These are phyloP conservation scores for Blastobotrys parvus DNA, from an alignment of 805 yeast species.

Conservation along the genomic window DNA sequence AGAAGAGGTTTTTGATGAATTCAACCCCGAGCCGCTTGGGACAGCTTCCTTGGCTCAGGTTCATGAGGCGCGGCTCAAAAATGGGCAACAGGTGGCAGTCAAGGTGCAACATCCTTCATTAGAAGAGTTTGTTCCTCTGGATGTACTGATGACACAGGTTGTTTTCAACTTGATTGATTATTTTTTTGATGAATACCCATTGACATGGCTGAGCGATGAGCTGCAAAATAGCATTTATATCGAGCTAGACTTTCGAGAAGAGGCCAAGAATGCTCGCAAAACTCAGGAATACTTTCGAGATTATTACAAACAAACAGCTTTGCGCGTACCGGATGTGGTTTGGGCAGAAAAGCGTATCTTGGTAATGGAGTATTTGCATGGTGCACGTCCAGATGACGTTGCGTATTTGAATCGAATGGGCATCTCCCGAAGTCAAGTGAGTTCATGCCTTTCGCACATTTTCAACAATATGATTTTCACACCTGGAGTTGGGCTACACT, in stretches of 20 bases:
- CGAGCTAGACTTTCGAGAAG: slow-evolving; percentile 84
- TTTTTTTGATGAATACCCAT: slow-evolving; percentile 88
- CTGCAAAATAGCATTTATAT: slow-evolving; percentile 75
- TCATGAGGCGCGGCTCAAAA: slow-evolving; percentile 60
- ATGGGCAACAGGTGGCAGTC: slow-evolving; percentile 77
- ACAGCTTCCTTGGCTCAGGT: slow-evolving; percentile 97
- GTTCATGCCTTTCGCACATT: slow-evolving; percentile 78
- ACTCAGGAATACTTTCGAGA: slow-evolving; percentile 60
- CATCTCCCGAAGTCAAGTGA: slow-evolving; percentile 70
- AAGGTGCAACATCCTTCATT: slow-evolving; percentile 90
- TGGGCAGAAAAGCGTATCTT: slow-evolving; percentile 63
- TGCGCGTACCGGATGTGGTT: slow-evolving; percentile 66
- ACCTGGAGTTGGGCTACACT: slow-evolving; percentile 84
- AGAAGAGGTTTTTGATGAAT: slow-evolving; percentile 56
- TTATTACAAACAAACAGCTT: slow-evolving; percentile 55
- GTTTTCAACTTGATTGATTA: slow-evolving; percentile 68
- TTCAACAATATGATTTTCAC: slow-evolving; percentile 95
- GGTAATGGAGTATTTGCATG: slow-evolving; percentile 80
- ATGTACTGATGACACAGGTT: slow-evolving; percentile 64
- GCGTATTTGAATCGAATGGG: slow-evolving; percentile 50
- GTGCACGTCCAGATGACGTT: slow-evolving; percentile 75
- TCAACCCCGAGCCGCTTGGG: slow-evolving; percentile 75
- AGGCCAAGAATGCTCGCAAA: slow-evolving; percentile 70
- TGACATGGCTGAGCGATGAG: slow-evolving; percentile 95
- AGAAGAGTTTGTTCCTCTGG: slow-evolving; percentile 82